phyloP scores from a whole-genome alignment of 331 rosid species.

The Dryas integrifolia region DNA sequence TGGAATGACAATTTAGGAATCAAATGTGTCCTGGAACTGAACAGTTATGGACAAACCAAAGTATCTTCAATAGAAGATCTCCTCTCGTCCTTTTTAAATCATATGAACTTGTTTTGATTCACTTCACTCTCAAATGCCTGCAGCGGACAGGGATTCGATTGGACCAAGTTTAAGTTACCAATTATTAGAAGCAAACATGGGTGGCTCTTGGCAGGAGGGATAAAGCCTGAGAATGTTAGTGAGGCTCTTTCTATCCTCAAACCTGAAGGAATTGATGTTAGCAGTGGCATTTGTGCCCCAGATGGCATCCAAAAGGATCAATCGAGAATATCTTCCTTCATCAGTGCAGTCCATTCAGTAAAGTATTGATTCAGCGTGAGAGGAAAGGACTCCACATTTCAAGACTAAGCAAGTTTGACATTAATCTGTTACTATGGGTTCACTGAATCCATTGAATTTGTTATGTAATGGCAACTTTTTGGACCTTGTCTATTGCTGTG shows the following conservation, averaged over 20 bases:
- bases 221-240: slow-evolving; percentile 61
- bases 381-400: slow-evolving; percentile 5
- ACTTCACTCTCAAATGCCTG: slow-evolving; percentile 22
- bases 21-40: no score
- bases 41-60: no score
- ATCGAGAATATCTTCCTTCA: slow-evolving; percentile 54
- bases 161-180: slow-evolving; percentile 68
- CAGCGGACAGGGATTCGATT: slow-evolving; percentile 71
- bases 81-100: neutral
- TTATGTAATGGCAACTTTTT: neutral
- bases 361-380: slow-evolving; percentile 29
- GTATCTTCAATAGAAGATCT: neutral
- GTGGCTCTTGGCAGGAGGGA: slow-evolving; percentile 94
- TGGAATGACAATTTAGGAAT: neutral
- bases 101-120: slow-evolving; percentile 18
- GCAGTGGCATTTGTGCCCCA: slow-evolving; percentile 79
- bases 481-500: no score
- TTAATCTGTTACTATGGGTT: neutral
- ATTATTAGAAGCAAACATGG: slow-evolving; percentile 66
- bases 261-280: slow-evolving; percentile 85
- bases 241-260: slow-evolving; percentile 68
- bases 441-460: neutral
- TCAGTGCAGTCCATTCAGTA: slow-evolving; percentile 49
- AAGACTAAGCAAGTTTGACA: slow-evolving; percentile 2
- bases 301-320: slow-evolving; percentile 81